Conservation (phyloP, 805 yeast species). For the Starmerella davenportii region DNA sequence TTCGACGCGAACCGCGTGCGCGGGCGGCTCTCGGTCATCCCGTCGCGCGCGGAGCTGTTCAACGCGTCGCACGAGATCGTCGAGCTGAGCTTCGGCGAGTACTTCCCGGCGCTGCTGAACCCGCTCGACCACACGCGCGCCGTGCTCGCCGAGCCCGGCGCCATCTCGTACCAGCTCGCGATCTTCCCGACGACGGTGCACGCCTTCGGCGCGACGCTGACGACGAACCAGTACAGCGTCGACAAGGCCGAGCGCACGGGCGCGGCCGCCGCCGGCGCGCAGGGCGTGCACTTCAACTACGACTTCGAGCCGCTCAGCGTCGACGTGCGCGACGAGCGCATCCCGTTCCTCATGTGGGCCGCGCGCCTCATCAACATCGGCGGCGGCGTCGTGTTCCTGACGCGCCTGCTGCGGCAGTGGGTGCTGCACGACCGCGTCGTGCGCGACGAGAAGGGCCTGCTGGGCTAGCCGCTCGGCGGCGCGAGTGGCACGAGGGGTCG, state of each 20-base stretch:
- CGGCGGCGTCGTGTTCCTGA: slow-evolving; percentile 48
- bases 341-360: slow-evolving; percentile 61
- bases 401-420: not conserved
- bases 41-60: slow-evolving; percentile 22
- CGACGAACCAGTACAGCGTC: slow-evolving; percentile 70
- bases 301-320: slow-evolving; percentile 78
- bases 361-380: slow-evolving; percentile 61
- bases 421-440: not conserved
- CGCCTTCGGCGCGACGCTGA: slow-evolving; percentile 45
- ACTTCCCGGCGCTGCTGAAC: slow-evolving; percentile 68
- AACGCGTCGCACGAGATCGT: slow-evolving; percentile 72
- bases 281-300: slow-evolving; percentile 71
- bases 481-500: no score
- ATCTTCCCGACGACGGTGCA: slow-evolving; percentile 68
- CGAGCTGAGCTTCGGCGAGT: slow-evolving; percentile 82
- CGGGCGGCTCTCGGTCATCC: slow-evolving; percentile 75
- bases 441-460: slow-evolving; percentile 1
- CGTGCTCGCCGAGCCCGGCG: slow-evolving; percentile 27
- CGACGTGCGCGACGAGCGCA: slow-evolving; percentile 47
- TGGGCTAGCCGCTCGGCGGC: no score
- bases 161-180: slow-evolving; percentile 49
- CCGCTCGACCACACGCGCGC: slow-evolving; percentile 71
- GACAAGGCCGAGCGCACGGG: not conserved
- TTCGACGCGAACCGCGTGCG: slow-evolving; percentile 69
- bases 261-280: slow-evolving; percentile 21